Evolutionary conservation across 192 early-diverging fungal genomes (phyloP), one percentile per base, ranked within the genome.

Genomic region (Coemansia sp.): DNA sequence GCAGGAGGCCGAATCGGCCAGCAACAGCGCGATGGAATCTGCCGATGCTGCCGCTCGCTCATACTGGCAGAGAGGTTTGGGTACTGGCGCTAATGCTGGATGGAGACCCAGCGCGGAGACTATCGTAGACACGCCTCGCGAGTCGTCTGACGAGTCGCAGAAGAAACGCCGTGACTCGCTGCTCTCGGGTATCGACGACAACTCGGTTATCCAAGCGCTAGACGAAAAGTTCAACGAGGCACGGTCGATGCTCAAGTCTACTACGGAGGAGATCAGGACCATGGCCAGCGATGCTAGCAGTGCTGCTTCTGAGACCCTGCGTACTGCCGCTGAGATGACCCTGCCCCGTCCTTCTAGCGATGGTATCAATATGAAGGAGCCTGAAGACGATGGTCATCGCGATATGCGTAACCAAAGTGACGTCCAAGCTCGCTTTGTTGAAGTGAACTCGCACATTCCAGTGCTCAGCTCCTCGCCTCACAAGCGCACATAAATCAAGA

Each of bases 211-310:
- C 51, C 62, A 72, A 20, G 67, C 69, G 46, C 72, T 82, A 55
- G 79, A 82, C 63, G 52, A 57, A 47, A 74, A 71, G 72, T 76
- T 82, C 65, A 75, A 74, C 63, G 79, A 82, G 52, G 79, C 79
- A 3, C 66, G 79, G 11, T 29, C 65, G 2, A 61, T 65, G 7
- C 74, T 82, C 44, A 75, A 62, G 9, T 24, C 29, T 18, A 72
- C 79, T 5, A 67, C 70, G 43, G 44, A 64, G 2, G 79, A 82
- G 18, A 71, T 82, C 15, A 68, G 66, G 27, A 54, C 36, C 33
- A 71, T 74, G 74, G 79, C 79, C 33, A 73, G 49, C 43, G 64
- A 71, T 43, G 74, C 79, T 9, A 41, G 75, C 29, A 24, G 5
- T 8, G 41, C 36, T 12, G 75, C 75, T 10, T 71, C 75, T 0